Evolutionary conservation across 805 yeast genomes (phyloP).

Genomic region (Alloascoidea hylecoeti): DNA sequence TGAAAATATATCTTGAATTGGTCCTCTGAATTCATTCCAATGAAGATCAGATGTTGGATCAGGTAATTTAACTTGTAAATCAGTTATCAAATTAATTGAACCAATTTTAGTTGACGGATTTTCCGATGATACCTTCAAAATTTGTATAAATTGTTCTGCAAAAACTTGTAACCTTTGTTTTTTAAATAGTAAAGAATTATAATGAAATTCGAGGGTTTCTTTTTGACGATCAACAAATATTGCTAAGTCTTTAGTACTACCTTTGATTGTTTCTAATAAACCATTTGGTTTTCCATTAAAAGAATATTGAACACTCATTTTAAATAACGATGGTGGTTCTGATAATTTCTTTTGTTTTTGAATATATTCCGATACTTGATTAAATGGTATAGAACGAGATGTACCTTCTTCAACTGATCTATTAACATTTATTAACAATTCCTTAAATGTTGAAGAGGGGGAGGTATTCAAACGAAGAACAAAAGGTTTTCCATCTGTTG

Average conservation of each 20-base stretch:
- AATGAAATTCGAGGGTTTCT: constrained; percentile 31
- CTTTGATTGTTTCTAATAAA: constrained; percentile 26
- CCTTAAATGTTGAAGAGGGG: constrained; percentile 25
- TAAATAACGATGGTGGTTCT: constrained; percentile 47
- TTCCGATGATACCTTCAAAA: constrained; percentile 22
- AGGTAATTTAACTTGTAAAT: constrained; percentile 55
- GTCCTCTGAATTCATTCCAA: constrained; percentile 87
- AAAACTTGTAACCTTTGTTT: constrained; percentile 53
- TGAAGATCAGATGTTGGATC: constrained; percentile 80
- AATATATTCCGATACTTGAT: constrained; percentile 39
- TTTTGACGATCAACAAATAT: constrained; percentile 23
- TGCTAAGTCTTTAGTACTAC: constrained; percentile 43
- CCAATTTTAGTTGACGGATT: constrained; percentile 32
- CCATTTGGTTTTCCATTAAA: constrained; percentile 19
- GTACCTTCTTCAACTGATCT: constrained; percentile 20
- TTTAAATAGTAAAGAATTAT: constrained; percentile 66
- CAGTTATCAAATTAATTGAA: constrained; percentile 52
- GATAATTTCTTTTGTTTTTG: constrained; percentile 35
- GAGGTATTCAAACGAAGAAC: constrained; percentile 46
- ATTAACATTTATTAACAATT: constrained; percentile 31
- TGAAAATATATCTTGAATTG: constrained; percentile 92
- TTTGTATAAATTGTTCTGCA: constrained; percentile 58
- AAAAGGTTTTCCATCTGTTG: constrained; percentile 29
- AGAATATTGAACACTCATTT: constrained; percentile 40
- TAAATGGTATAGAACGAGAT: constrained; percentile 29